A percentile compares a stretch with the other conserved stretches of the same genome.
These are phyloP conservation scores for Pyracantha coccinea DNA, from an alignment of 331 rosid species.

Conservation along the genomic window DNA sequence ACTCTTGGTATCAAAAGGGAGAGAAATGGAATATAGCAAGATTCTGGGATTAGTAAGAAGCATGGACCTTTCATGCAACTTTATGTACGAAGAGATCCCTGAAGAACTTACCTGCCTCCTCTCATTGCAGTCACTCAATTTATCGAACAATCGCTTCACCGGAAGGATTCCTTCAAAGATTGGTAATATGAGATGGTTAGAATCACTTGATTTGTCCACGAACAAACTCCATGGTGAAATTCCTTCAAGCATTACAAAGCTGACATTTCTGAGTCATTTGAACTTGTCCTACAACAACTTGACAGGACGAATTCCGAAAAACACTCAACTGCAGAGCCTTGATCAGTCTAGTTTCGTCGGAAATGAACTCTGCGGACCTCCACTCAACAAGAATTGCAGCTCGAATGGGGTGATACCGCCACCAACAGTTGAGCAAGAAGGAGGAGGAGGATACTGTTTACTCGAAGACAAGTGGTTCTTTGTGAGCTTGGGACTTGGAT, in stretches of 20 bases:
- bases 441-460: too few relatives aligned
- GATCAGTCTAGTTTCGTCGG: background rate
- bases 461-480: too few relatives aligned
- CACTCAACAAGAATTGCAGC: background rate
- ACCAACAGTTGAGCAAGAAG: too few relatives aligned
- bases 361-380: slow-evolving; percentile 3
- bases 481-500: too few relatives aligned
- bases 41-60: fast-evolving
- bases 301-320: background rate
- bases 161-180: slow-evolving; percentile 13
- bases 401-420: too few relatives aligned
- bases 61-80: slow-evolving; percentile 21
- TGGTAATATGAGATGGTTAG: background rate
- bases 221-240: slow-evolving; percentile 10
- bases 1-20: too few relatives aligned
- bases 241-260: background rate
- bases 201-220: slow-evolving; percentile 10
- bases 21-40: fast-evolving
- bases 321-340: slow-evolving; percentile 10
- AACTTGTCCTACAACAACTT: background rate
- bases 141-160: slow-evolving; percentile 17
- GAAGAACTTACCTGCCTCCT: slow-evolving; percentile 7
- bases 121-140: background rate
- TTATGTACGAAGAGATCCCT: slow-evolving; percentile 19
- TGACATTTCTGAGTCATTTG: too few relatives aligned